phyloP scores from a whole-genome alignment of 2,329 filamentous ascomycete genomes.

The Apiospora sp. region DNA sequence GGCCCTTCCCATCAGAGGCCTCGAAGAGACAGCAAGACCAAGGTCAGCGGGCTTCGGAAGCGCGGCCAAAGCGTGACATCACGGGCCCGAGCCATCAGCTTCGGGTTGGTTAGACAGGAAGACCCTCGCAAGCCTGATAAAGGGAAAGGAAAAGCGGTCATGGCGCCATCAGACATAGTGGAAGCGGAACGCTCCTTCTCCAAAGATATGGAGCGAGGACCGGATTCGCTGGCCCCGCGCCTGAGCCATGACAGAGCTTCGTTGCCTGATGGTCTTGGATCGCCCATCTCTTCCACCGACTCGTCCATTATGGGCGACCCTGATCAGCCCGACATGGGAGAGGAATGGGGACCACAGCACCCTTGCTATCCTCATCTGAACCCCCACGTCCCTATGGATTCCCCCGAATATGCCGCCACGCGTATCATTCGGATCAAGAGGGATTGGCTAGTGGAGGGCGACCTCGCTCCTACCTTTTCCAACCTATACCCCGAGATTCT shows the following conservation, averaged over 20 bases:
- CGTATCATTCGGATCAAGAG: conserved; percentile 90
- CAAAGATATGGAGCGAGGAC: conserved; percentile 64
- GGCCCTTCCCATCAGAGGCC: conserved; percentile 36
- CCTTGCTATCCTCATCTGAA: conserved; percentile 95
- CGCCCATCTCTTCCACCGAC: conserved; percentile 62
- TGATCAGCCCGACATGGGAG: conserved; percentile 71
- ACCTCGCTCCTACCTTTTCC: conserved; percentile 90
- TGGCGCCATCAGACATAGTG: conserved; percentile 48
- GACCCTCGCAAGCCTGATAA: conserved; percentile 46
- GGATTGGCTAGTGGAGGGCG: conserved; percentile 90
- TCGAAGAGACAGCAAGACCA: conserved; percentile 32
- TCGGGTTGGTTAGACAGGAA: conserved; percentile 37
- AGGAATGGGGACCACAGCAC: conserved; percentile 92
- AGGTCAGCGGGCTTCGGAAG: conserved; percentile 36
- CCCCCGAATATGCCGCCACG: conserved; percentile 77
- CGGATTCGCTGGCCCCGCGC: conserved; percentile 52
- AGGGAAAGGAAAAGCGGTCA: conserved; percentile 59
- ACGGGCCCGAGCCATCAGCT: conserved; percentile 39
- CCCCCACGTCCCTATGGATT: conserved; percentile 83
- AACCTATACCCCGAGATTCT: conserved; percentile 97
- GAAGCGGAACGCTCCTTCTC: conserved; percentile 49
- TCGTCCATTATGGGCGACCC: conserved; percentile 70
- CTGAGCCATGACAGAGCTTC: conserved; percentile 55
- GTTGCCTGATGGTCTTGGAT: conserved; percentile 60
- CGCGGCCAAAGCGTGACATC: conserved; percentile 42